Base-by-base conservation (phyloP, 805 yeast species). In the Metschnikowia amazonensis region DNA sequence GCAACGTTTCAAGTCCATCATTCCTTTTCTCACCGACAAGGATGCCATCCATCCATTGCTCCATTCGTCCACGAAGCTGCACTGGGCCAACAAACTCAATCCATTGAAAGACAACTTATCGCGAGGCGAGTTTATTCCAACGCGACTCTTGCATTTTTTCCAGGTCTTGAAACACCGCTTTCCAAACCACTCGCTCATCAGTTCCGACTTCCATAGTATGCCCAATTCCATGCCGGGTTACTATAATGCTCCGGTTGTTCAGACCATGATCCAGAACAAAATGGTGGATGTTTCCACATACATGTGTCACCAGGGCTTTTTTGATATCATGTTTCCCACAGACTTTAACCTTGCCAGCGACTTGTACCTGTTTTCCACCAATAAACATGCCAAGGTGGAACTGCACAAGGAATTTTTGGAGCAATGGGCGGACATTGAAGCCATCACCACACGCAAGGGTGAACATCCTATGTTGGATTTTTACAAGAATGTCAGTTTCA, bases 261-360 rank as follows among this genome's bases (percentile, higher is more conserved):
- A 86, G 59, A 86, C 95, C 0, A 76, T 85, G 57, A 67, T 84
- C 47, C 72, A 81, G 43, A 80, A 82, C 51, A 70, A 73, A 46
- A 84, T 85, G 82, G 75, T 86, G 4, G 81, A 86, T 17, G 78
- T 83, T 0, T 74, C 81, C 31, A 81, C 90, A 0, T 87, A 81
- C 61, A 82, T 88, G 90, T 84, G 79, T n/a, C 75, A 83, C 32
- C 95, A 86, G 60, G 96, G 96, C 0, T 84, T 76, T 58, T 88
- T 86, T 60, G 95, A 88, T 62, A 87, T 88, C 42, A 80, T 86
- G 84, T 88, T 88, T 58, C 87, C 95, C 8, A 88, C 95, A 0
- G 85, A 88, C 57, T 89, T 88, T 62, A 65, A 67, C 6, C 67
- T 81, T 7, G 79, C 81, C 3, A 71, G 77, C 33, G 84, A 81